Conservation (phyloP, 179 eudicot genomes). For the Dionaea muscipula region DNA sequence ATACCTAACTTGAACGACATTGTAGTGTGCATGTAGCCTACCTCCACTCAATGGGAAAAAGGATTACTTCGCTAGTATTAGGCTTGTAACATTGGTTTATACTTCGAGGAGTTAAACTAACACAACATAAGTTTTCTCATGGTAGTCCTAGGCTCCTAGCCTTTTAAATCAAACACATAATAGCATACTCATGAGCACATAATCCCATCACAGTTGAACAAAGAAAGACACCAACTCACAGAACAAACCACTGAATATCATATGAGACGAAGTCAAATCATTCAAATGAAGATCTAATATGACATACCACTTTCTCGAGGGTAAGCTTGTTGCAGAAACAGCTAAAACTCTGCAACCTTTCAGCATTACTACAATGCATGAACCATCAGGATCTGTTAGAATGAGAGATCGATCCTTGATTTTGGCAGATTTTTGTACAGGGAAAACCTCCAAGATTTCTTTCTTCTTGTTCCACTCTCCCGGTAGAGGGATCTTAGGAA, state of each 20-base stretch:
- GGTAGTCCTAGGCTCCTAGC: too few species aligned
- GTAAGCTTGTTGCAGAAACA: slow-evolving; percentile 66
- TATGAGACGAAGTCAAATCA: background rate
- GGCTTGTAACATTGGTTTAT: too few species aligned
- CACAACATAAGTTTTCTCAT: too few species aligned
- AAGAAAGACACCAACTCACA: background rate
- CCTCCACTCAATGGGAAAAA: too few species aligned
- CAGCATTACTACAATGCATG: slow-evolving; percentile 40
- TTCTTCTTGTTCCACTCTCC: slow-evolving; percentile 42
- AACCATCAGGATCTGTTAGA: slow-evolving; percentile 53
- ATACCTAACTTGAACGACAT: too few species aligned
- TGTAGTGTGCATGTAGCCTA: too few species aligned
- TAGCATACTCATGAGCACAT: too few species aligned
- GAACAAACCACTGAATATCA: background rate
- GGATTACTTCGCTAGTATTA: too few species aligned
- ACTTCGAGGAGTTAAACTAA: too few species aligned
- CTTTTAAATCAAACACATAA: too few species aligned
- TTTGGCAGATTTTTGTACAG: slow-evolving; percentile 58
- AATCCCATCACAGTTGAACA: too few species aligned
- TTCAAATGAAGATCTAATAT: slow-evolving; percentile 1
- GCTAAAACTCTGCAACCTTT: slow-evolving; percentile 62
- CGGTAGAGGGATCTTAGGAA: slow-evolving; percentile 33
- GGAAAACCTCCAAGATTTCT: slow-evolving; percentile 66
- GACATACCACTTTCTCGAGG: slow-evolving; percentile 77
- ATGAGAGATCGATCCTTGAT: slow-evolving; percentile 53